phyloP scores from a whole-genome alignment of 768 basidiomycete genomes.

The Psilocybe subaeruginosa region DNA sequence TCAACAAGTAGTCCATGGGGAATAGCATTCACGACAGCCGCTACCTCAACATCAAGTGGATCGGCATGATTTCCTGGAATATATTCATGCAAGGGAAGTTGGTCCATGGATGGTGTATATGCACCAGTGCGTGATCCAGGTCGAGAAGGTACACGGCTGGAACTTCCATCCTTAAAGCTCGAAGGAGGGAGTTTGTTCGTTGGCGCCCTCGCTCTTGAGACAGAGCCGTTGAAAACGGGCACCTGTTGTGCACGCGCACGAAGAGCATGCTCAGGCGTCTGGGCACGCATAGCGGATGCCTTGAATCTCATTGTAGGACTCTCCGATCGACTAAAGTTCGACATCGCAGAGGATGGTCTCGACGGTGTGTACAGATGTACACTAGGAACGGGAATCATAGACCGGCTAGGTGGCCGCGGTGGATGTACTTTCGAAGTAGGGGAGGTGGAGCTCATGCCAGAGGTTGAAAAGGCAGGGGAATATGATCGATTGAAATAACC shows the following conservation, averaged over 20 bases:
- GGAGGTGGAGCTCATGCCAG: slow-evolving; percentile 46
- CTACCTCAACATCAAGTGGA: slow-evolving; percentile 83
- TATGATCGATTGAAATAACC: slow-evolving; percentile 58
- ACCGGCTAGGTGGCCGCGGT: slow-evolving; percentile 78
- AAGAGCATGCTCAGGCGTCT: slow-evolving; percentile 32
- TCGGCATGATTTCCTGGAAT: slow-evolving; percentile 68
- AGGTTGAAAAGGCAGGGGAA: slow-evolving; percentile 60
- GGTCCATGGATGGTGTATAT: slow-evolving; percentile 61
- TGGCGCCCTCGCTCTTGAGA: slow-evolving; percentile 43
- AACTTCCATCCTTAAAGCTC: slow-evolving; percentile 66
- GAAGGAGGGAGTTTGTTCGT: slow-evolving; percentile 65
- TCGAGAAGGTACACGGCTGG: slow-evolving; percentile 58
- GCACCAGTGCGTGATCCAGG: slow-evolving; percentile 68
- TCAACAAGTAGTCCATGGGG: slow-evolving; percentile 79
- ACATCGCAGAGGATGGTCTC: slow-evolving; percentile 73
- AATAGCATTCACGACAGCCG: slow-evolving; percentile 71
- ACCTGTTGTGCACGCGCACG: slow-evolving; percentile 64
- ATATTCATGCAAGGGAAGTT: slow-evolving; percentile 62
- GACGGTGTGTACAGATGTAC: slow-evolving; percentile 72
- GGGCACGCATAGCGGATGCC: slow-evolving; percentile 43
- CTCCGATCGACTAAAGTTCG: slow-evolving; percentile 57
- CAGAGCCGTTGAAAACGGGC: slow-evolving; percentile 50
- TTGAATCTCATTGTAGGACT: slow-evolving; percentile 51
- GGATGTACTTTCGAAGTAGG: slow-evolving; percentile 46
- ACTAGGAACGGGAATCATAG: slow-evolving; percentile 81